These are phyloP conservation scores for Lecanicillium sp. DNA, from an alignment of 2,329 filamentous ascomycete species.

Conservation along the genomic window DNA sequence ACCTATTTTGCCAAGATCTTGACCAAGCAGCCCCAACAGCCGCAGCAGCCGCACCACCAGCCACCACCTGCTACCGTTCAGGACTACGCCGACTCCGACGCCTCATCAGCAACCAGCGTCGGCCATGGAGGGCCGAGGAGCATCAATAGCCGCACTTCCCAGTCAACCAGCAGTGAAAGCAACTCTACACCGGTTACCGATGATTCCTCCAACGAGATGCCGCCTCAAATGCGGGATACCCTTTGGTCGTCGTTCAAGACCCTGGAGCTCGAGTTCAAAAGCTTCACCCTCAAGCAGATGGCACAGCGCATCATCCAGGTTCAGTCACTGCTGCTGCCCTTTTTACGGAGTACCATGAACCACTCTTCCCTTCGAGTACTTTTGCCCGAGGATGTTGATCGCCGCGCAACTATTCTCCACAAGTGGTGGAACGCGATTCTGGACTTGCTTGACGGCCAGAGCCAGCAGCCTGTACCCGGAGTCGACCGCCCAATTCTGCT, in stretches of 20 bases:
- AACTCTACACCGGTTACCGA: slow-evolving; percentile 30
- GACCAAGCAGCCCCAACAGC: slow-evolving; percentile 25
- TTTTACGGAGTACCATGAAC: slow-evolving; percentile 61
- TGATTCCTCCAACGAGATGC: slow-evolving; percentile 39
- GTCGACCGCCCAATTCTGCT: slow-evolving; percentile 77
- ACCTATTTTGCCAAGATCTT: slow-evolving; percentile 44
- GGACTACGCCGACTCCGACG: slow-evolving; percentile 28
- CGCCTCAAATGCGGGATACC: slow-evolving; percentile 38
- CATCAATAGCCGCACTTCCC: slow-evolving; percentile 27
- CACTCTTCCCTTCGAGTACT: slow-evolving; percentile 59
- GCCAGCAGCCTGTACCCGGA: slow-evolving; percentile 64
- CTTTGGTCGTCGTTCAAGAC: slow-evolving; percentile 48
- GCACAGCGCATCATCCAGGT: slow-evolving; percentile 70
- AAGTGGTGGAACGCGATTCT: slow-evolving; percentile 85
- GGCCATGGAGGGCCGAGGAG: slow-evolving; percentile 32
- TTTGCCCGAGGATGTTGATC: slow-evolving; percentile 74
- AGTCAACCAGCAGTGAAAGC: slow-evolving; percentile 30
- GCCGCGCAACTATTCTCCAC: slow-evolving; percentile 70
- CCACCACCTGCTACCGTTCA: slow-evolving; percentile 33
- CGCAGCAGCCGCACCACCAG: no score
- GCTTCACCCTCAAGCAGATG: slow-evolving; percentile 65
- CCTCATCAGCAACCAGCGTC: slow-evolving; percentile 39
- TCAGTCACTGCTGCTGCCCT: slow-evolving; percentile 64
- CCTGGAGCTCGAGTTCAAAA: slow-evolving; percentile 39
- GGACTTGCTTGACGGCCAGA: slow-evolving; percentile 68